Base-by-base conservation (phyloP, 2,329 filamentous ascomycete genomes). In the Pyrenochaeta sp. region DNA sequence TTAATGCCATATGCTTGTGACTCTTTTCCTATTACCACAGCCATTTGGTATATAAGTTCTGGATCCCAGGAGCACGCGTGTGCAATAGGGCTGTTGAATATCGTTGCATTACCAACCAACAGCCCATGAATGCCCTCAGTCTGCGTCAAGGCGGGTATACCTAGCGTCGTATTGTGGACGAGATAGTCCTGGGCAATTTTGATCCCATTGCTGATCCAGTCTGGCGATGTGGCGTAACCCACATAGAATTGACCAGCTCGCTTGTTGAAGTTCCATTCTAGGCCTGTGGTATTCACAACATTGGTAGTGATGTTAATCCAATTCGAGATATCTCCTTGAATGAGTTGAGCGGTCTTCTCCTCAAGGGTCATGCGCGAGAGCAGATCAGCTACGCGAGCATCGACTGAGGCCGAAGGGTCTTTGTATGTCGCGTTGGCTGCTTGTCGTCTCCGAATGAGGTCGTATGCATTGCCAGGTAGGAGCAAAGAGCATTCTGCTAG, bases 41-140 rank as follows among this genome's bases (percentile, higher is more conserved):
- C 89, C 88, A 91, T 91, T 60, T 89, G 82, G 60, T 86, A 75
- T 3, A 91, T 77, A 12, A 91, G 74, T 35, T 81, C 80, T 0
- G 83, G 83, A 67, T 92, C 90, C 78, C 87, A 92, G 0, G 88
- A 88, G 66, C 87, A 90, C 14, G 85, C 89, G 47, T 89, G 85
- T 7, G 80, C 89, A 61, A 92, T 91, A 0, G 90, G 89, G 1
- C 87, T 90, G 74, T 91, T 92, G 79, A 91, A 92, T 54, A 92
- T 90, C 1, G 90, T 92, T 2, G 88, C 89, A 69, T 91, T 91
- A 9, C 84, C 83, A 37, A 88, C 83, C 29, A 91, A 78, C 60
- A 91, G 87, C 1, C 89, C 90, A 65, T 92, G 89, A 39, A 92
- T 88, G 32, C 86, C 88, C 74, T 92, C 90, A 3, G 85, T 89